Evolutionary conservation across 2,329 filamentous ascomycete species (phyloP).

Genomic region (Ceratocystis cubensis): DNA sequence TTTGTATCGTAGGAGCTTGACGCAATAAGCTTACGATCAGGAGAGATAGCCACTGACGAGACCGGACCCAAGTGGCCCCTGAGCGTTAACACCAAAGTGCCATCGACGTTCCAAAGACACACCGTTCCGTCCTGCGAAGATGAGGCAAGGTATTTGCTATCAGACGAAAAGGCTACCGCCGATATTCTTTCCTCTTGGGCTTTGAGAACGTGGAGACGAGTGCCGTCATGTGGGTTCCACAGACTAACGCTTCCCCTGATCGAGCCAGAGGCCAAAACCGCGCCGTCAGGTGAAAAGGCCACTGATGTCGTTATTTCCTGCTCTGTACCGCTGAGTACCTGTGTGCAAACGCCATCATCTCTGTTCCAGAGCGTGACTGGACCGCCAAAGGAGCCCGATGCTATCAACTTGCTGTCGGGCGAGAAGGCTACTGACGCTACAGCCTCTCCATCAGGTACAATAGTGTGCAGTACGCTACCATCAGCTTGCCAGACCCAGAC

Average conservation of each 20-base stretch:
- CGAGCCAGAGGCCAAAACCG: neutral
- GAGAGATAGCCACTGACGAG: neutral
- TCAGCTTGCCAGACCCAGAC: neutral
- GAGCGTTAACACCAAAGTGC: neutral
- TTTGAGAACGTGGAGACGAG: no score
- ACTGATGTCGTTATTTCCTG: neutral
- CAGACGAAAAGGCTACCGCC: slow-evolving; percentile 15
- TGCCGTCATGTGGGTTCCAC: neutral
- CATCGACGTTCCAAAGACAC: slow-evolving; percentile 11
- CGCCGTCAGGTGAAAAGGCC: neutral
- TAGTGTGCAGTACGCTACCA: neutral
- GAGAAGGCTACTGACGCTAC: slow-evolving; percentile 17
- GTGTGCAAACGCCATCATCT: neutral
- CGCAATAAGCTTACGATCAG: neutral
- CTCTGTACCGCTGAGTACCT: neutral
- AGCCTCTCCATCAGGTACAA: neutral
- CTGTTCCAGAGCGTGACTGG: slow-evolving; percentile 15
- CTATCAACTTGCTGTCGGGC: slow-evolving; percentile 1
- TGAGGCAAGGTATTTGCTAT: slow-evolving; percentile 3
- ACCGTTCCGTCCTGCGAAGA: slow-evolving; percentile 1
- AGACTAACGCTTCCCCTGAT: neutral
- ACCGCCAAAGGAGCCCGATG: slow-evolving; percentile 8
- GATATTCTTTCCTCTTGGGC: slow-evolving; percentile 1
- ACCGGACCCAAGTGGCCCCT: neutral
- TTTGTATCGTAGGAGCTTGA: neutral